Conservation (phyloP, 352 stramenopile genomes). For the Globisporangium parvum region DNA sequence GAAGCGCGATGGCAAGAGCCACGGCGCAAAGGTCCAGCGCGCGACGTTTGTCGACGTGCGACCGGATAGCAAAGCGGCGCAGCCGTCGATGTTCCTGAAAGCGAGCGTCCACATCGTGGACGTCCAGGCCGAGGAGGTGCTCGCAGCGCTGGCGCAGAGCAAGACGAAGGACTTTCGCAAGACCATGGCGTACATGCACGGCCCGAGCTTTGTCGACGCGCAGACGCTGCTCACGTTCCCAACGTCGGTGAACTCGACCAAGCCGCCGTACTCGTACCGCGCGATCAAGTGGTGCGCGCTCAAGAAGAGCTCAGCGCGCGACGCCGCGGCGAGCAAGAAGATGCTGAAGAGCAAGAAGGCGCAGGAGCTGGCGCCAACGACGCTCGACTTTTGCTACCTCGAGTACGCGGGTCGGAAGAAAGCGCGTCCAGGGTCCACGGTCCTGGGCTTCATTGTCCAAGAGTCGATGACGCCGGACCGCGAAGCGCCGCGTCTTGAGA, state of each 20-base stretch:
- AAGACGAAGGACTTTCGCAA: constrained; percentile 54
- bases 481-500: constrained; percentile 59
- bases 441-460: constrained; percentile 78
- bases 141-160: constrained; percentile 45
- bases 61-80: constrained; percentile 27
- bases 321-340: neutral
- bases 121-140: constrained; percentile 52
- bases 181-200: constrained; percentile 44
- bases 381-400: constrained; percentile 64
- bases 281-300: constrained; percentile 59
- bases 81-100: constrained; percentile 51
- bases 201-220: constrained; percentile 46
- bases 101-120: constrained; percentile 57
- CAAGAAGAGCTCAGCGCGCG: constrained; percentile 11
- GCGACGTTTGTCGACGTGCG: constrained; percentile 59
- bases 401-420: constrained; percentile 71
- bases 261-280: constrained; percentile 47
- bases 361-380: constrained; percentile 4
- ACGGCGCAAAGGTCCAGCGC: constrained; percentile 26
- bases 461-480: constrained; percentile 55
- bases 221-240: constrained; percentile 71
- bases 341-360: neutral
- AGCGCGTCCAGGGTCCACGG: constrained; percentile 23
- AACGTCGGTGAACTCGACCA: constrained; percentile 32
- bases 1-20: constrained; percentile 9